Percentiles rank a stretch among this genome's conserved stretches.
Conservation (phyloP, 768 basidiomycete species). For the Phaeotremella skinneri region DNA sequence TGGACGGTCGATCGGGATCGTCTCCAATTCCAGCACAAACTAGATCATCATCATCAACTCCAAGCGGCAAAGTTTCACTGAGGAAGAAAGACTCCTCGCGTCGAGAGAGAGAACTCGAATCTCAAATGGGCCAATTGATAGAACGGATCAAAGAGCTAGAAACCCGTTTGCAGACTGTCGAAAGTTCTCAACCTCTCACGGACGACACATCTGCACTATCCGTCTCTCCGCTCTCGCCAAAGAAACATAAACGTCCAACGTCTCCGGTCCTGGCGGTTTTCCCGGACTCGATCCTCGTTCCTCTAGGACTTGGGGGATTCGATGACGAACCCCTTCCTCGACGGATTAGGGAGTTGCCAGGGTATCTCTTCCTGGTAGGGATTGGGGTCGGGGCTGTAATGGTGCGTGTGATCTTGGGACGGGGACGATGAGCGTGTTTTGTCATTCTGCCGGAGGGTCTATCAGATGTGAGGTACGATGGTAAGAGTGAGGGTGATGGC, state of each 20-base stretch:
- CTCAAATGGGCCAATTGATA: slow-evolving; percentile 22
- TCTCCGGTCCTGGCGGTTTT: neutral
- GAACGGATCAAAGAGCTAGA: slow-evolving; percentile 32
- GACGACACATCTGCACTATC: neutral
- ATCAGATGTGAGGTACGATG: too few species aligned
- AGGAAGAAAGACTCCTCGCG: neutral
- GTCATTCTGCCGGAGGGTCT: too few species aligned
- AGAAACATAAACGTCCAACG: neutral
- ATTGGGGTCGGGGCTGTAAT: slow-evolving; percentile 45
- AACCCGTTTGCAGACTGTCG: slow-evolving; percentile 9
- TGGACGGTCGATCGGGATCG: neutral
- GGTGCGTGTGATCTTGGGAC: slow-evolving; percentile 34
- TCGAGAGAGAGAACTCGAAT: slow-evolving; percentile 23
- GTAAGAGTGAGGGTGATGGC: too few species aligned
- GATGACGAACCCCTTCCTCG: slow-evolving; percentile 32
- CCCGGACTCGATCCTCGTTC: slow-evolving; percentile 11
- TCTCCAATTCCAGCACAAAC: neutral
- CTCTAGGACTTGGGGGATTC: slow-evolving; percentile 6
- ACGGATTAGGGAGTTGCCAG: slow-evolving; percentile 37
- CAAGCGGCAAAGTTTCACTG: neutral
- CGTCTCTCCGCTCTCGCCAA: neutral
- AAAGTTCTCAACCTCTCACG: neutral
- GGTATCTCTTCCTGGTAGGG: slow-evolving; percentile 43
- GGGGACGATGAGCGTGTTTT: slow-evolving; percentile 8
- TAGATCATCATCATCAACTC: neutral